Base-by-base conservation (phyloP, 2,329 filamentous ascomycete genomes). In the Nannizziopsis arthrosporioides region DNA sequence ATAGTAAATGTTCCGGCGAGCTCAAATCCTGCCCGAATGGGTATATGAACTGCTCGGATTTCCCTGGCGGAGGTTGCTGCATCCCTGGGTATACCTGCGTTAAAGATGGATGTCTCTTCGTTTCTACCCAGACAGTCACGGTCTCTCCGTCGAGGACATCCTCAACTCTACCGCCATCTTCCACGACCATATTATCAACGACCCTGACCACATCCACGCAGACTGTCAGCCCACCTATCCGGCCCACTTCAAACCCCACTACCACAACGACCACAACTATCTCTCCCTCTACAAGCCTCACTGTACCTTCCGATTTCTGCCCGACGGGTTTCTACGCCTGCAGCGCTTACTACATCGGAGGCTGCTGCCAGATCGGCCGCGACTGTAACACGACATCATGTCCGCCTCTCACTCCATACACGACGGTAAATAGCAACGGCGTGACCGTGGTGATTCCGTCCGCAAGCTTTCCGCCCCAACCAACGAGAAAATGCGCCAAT, bases 301-400 rank as follows among this genome's bases (percentile, higher is more conserved):
- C 57, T 42, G 60, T 55, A 3, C 56, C 59, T 12, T 71, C 54
- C 31, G 58, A 63, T 7, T 59, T 75, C 57, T 96, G 90, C 57
- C 90, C 90, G 0, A 89, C 82, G 0, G 89, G 89, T 2, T 96
- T 89, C 71, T 96, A 96, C 65, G 82, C 86, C 44, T 96, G 90
- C 65, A 78, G 82, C 2, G 90, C 90, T 1, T 86, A 89, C 51
- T 71, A 76, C 1, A 87, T 85, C 11, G 87, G 87, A 15, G 87
- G 87, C 17, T 96, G 90, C 69, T 96, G 90, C 68, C 84, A 84
- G 49, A 88, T 86, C 0, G 89, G 87, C 1, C 79, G 89, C 15
- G 77, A 94, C 67, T 96, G 90, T 67, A 78, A 83, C 51, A 83
- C 81, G 0, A 85, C 84, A 0, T 85, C 82, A 5, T 96, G 90